Conservation (phyloP, 371 early-diverging fungal species). For the Mucor mucedo region DNA sequence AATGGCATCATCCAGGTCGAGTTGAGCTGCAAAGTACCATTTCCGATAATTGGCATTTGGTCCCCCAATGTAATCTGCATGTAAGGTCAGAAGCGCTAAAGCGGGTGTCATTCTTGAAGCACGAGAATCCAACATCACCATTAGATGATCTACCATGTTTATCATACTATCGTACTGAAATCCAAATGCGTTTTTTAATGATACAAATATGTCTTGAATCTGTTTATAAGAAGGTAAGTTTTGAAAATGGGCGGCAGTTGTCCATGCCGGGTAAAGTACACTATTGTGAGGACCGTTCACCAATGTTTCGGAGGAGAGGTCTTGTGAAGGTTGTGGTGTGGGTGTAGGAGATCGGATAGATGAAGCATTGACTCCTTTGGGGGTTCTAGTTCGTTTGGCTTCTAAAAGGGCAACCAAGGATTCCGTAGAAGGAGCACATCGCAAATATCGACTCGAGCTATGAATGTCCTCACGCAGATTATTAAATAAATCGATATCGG, state of each 20-base stretch:
- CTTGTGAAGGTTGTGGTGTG: slow-evolving; percentile 2
- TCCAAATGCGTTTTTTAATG: slow-evolving; percentile 71
- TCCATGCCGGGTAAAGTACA: slow-evolving; percentile 71
- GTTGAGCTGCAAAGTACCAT: slow-evolving; percentile 83
- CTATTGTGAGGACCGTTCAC: slow-evolving; percentile 21
- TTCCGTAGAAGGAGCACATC: slow-evolving; percentile 75
- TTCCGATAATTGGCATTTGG: slow-evolving; percentile 83
- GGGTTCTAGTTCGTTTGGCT: slow-evolving; percentile 52
- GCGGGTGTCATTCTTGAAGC: slow-evolving; percentile 78
- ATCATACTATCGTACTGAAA: slow-evolving; percentile 83
- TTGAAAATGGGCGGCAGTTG: slow-evolving; percentile 46
- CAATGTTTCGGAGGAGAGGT: slow-evolving; percentile 22
- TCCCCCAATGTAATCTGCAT: slow-evolving; percentile 87
- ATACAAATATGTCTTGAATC: slow-evolving; percentile 70
- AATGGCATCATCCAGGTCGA: slow-evolving; percentile 69
- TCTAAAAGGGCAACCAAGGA: slow-evolving; percentile 72
- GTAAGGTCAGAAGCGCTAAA: slow-evolving; percentile 76
- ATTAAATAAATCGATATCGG: slow-evolving; percentile 68
- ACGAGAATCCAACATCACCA: slow-evolving; percentile 84
- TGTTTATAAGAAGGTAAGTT: slow-evolving; percentile 69
- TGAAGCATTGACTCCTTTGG: slow-evolving; percentile 14
- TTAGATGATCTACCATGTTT: slow-evolving; percentile 78
- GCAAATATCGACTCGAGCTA: slow-evolving; percentile 70
- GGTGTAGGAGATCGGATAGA: slow-evolving; percentile 15
- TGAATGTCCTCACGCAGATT: slow-evolving; percentile 57